These are phyloP conservation scores for Arthrobotrys sphaeroides DNA, from an alignment of 2,329 filamentous ascomycete species.

Conservation along the genomic window DNA sequence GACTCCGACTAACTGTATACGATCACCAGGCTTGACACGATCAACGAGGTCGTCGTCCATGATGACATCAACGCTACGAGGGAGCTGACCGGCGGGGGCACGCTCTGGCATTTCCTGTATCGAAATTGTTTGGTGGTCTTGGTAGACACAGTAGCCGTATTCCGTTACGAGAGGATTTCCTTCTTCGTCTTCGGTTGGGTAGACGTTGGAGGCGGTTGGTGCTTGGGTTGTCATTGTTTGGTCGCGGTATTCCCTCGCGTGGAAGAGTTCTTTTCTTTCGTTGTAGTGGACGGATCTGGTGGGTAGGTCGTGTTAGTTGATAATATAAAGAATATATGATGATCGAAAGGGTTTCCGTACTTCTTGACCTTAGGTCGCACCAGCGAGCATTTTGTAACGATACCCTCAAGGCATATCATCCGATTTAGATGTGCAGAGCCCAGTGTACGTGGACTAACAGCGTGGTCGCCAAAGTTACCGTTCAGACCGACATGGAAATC, in stretches of 20 bases:
- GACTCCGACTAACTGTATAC: slow-evolving; percentile 95
- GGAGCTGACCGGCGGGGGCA: slow-evolving; percentile 92
- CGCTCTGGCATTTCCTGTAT: slow-evolving; percentile 99
- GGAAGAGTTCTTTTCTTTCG: slow-evolving; percentile 84
- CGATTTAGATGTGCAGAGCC: slow-evolving; percentile 89
- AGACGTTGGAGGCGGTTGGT: slow-evolving; percentile 74
- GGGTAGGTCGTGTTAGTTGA: neutral
- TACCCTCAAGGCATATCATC: slow-evolving; percentile 97
- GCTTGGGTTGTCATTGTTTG: slow-evolving; percentile 95
- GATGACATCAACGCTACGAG: slow-evolving; percentile 93
- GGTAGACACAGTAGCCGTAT: slow-evolving; percentile 93
- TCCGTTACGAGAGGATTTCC: slow-evolving; percentile 93
- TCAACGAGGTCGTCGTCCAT: slow-evolving; percentile 97
- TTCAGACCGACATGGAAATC: slow-evolving; percentile 95
- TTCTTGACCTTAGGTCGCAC: slow-evolving; percentile 97
- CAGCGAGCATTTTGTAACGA: slow-evolving; percentile 93
- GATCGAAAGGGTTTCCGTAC: slow-evolving; percentile 51
- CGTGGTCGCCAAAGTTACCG: slow-evolving; percentile 92
- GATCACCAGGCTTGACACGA: slow-evolving; percentile 90
- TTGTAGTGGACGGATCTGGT: slow-evolving; percentile 88
- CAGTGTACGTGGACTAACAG: slow-evolving; percentile 92
- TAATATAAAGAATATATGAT: neutral
- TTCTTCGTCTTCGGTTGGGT: slow-evolving; percentile 68
- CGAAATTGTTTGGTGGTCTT: slow-evolving; percentile 96
- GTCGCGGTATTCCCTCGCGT: slow-evolving; percentile 89